These are phyloP conservation scores for Syncephalis plumigaleata DNA, from an alignment of 371 early-diverging fungal species.

Conservation along the genomic window DNA sequence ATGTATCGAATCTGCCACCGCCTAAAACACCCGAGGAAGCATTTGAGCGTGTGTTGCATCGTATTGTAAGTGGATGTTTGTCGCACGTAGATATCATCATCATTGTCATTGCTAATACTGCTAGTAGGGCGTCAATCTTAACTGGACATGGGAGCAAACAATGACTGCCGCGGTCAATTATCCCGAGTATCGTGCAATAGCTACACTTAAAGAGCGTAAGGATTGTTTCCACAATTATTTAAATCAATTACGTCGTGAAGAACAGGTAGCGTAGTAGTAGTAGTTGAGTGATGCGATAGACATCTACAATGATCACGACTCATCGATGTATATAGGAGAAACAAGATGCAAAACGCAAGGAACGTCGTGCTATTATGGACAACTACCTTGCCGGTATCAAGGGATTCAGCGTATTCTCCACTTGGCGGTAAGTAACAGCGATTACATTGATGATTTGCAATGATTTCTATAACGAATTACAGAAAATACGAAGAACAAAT, in stretches of 20 bases:
- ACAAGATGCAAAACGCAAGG: background rate
- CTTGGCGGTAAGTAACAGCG: no score
- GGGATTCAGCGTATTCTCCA: no score
- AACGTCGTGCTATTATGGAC: conserved; percentile 1
- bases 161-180: conserved; percentile 68
- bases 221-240: conserved; percentile 56
- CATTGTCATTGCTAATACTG: no score
- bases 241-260: conserved; percentile 28
- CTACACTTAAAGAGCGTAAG: conserved; percentile 61
- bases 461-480: background rate
- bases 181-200: conserved; percentile 69
- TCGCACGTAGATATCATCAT: no score
- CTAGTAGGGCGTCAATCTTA: conserved; percentile 41
- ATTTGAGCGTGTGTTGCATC: no score
- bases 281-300: background rate
- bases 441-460: no score
- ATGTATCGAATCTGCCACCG: no score
- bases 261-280: conserved; percentile 14
- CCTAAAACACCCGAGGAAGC: no score
- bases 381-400: conserved; percentile 8
- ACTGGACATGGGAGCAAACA: conserved; percentile 86
- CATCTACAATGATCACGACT: background rate
- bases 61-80: no score
- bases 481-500: background rate
- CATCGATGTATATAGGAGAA: no score